These are phyloP conservation scores for Anisodus tanguticus DNA, from an alignment of 257 asterid genomes.

Conservation along the genomic window DNA sequence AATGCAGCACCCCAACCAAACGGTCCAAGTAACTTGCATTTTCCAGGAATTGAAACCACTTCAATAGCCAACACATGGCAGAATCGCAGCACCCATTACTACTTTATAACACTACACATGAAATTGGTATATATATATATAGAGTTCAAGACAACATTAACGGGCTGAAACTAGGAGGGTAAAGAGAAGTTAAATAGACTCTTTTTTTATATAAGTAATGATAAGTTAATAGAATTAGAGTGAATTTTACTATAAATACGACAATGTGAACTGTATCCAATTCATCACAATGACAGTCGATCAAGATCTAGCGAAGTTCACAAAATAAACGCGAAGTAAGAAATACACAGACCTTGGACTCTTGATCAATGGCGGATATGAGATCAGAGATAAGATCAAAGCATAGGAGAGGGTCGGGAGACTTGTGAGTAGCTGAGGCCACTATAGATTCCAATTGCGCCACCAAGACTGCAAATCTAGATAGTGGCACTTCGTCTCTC, in stretches of 20 bases:
- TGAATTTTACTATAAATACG: background rate
- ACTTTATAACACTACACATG: no score
- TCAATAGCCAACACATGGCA: background rate
- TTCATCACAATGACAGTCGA: background rate
- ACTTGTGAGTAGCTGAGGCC: constrained; percentile 90
- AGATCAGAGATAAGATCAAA: constrained; percentile 98
- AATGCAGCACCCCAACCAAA: background rate
- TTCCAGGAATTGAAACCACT: background rate
- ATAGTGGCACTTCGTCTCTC: constrained; percentile 60
- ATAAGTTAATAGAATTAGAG: background rate
- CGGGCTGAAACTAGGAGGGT: background rate
- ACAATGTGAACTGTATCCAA: background rate
- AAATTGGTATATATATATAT: no score
- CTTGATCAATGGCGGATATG: constrained; percentile 78
- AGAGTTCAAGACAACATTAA: background rate
- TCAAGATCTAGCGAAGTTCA: constrained; percentile 11
- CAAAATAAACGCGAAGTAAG: background rate
- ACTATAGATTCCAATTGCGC: constrained; percentile 97
- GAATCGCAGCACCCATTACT: no score
- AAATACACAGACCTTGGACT: constrained; percentile 64
- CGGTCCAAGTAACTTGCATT: background rate
- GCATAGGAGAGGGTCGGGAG: constrained; percentile 89
- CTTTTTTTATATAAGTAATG: background rate
- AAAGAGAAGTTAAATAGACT: background rate
- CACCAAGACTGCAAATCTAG: constrained; percentile 91